These are phyloP conservation scores for Chrysochromulina parva DNA, from an alignment of 78 protist genomes.

Conservation along the genomic window DNA sequence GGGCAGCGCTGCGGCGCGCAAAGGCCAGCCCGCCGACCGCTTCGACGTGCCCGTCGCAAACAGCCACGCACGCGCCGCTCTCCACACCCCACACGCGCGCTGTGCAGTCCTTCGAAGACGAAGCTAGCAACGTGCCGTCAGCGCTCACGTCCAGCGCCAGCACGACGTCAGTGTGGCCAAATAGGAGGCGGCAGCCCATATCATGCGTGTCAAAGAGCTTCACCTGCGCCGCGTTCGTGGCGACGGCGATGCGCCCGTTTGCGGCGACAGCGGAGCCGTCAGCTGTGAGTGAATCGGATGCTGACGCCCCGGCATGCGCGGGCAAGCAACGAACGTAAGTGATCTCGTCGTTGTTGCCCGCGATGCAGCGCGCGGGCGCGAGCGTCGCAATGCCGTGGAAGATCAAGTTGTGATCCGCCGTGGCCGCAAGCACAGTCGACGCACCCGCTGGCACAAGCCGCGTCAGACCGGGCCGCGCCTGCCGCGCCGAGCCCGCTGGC, in stretches of 20 bases:
- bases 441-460: not conserved
- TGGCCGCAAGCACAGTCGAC: slow-evolving; percentile 39
- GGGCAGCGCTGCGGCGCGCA: not conserved
- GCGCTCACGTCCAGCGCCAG: slow-evolving; percentile 64
- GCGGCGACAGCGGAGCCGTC: not conserved
- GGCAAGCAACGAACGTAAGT: slow-evolving; percentile 57
- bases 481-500: not conserved
- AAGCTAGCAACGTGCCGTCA: slow-evolving; percentile 37
- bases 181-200: slow-evolving; percentile 24
- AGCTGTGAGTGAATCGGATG: too few relatives aligned
- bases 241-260: slow-evolving; percentile 51
- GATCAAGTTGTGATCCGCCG: slow-evolving; percentile 70
- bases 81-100: not conserved
- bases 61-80: not conserved
- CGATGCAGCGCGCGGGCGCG: slow-evolving; percentile 46
- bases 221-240: slow-evolving; percentile 57
- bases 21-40: slow-evolving; percentile 61
- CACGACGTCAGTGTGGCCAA: slow-evolving; percentile 76
- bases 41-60: slow-evolving; percentile 68
- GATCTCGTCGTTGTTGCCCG: slow-evolving; percentile 81
- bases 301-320: not conserved
- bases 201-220: not conserved
- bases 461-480: not conserved
- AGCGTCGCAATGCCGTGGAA: slow-evolving; percentile 34
- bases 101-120: slow-evolving; percentile 60